Conservation (phyloP, 2,329 filamentous ascomycete species). For the Huntiella abstrusa region DNA sequence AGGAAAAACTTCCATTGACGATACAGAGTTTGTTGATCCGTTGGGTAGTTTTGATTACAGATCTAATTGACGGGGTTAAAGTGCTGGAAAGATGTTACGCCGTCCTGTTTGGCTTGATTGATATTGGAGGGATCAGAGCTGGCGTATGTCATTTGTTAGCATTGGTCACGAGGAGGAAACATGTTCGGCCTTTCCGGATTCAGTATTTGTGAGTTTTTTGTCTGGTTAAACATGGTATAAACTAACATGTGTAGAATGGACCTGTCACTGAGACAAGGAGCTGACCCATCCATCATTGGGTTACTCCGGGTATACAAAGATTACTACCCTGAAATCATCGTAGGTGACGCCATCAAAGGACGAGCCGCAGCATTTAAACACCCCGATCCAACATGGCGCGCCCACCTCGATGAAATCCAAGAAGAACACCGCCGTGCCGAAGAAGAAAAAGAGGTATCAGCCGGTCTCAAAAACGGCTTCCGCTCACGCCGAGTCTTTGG, state of each 20-base stretch:
- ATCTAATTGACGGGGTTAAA: conserved; percentile 43
- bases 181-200: conserved; percentile 70
- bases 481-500: conserved; percentile 36
- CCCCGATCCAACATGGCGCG: conserved; percentile 58
- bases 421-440: conserved; percentile 30
- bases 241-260: conserved; percentile 26
- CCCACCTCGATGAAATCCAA: conserved; percentile 48
- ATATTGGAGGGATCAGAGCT: conserved; percentile 54
- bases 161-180: conserved; percentile 58
- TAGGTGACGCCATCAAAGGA: conserved; percentile 46
- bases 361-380: conserved; percentile 47
- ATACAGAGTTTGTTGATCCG: conserved; percentile 54
- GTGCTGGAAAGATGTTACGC: conserved; percentile 52
- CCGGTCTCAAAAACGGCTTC: conserved; percentile 14
- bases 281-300: conserved; percentile 56
- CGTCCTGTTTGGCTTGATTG: conserved; percentile 62
- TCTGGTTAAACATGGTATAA: neutral
- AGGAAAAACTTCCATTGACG: conserved; percentile 50
- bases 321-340: conserved; percentile 76
- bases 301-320: conserved; percentile 72
- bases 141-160: conserved; percentile 57
- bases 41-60: conserved; percentile 64
- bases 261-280: conserved; percentile 41
- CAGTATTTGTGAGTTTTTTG: conserved; percentile 42
- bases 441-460: conserved; percentile 18